Evolutionary conservation across 2,329 filamentous ascomycete species (phyloP), one percentile per base, ranked within the genome.

Genomic region (Exophiala calicioides): DNA sequence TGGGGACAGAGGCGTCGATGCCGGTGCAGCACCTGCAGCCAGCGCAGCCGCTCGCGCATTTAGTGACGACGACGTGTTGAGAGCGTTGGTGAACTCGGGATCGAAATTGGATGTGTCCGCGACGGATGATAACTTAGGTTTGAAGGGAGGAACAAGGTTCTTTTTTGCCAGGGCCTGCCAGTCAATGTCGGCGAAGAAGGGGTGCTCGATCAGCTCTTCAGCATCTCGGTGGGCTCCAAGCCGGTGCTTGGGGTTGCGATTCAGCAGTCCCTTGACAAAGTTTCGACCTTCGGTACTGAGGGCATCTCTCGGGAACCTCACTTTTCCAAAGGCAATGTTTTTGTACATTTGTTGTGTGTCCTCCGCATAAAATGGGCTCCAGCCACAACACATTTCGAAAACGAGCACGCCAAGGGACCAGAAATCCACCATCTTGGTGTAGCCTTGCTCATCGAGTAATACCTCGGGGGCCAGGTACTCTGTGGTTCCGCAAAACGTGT

Each of bases 301-400:
- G 1, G 93, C 95, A 67, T 98, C 93, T 57, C 90, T 82, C 5
- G 93, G 93, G 68, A 98, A 98, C 52, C 93, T 81, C 47, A 98
- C 93, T 67, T 98, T 98, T 65, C 93, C 93, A 64, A 98, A 98
- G 0, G 93, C 93, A 65, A 98, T 98, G 73, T 98, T 98, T 77
- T 98, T 98, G 76, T 98, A 98, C 93, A 98, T 98, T 68, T 98
- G 93, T 69, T 98, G 93, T 0, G 93, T 98, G 64, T 98, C 93
- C 64, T 98, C 93, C 46, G 93, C 93, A 61, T 97, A 98, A 71
- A 98, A 98, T 0, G 93, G 93, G 62, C 90, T 96, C 93, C 93
- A 98, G 24, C 93, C 93, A 62, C 93, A 98, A 74, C 93, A 98
- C 93, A 98, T 98, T 69, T 98, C 93, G 62, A 98, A 98, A 1